Evolutionary conservation across 1,139 yeast species (phyloP), one percentile per base, ranked within the genome.

Genomic region (Candida tetrigidarum): DNA sequence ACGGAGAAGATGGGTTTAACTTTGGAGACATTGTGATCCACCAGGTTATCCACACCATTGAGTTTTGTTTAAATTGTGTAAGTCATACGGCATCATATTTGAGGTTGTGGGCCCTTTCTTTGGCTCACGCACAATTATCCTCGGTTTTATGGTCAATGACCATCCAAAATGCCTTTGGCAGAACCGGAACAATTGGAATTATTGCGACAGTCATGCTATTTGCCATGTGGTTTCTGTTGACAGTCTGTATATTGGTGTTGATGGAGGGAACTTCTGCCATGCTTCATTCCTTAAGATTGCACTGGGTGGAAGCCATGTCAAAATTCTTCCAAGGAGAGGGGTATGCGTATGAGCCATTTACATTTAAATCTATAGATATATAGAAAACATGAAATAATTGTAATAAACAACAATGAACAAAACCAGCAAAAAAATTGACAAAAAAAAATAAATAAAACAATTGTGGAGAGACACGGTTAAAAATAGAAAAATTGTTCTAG

Each of bases 251-350:
- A 48, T 78, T 95, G 63, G 98, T 95, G 42, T 76, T 91, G 49
- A 93, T 95, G 99, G 99, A 95, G 68, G 99, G 99, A 43, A 95
- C 99, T 0, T 88, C 96, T 35, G 99, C 99, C 23, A 95, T 95
- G 99, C 78, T 95, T 59, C 99, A 95, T 68, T 88, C 97, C 20
- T 78, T 95, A 58, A 87, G 99, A 67, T 74, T 93, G 61, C 99
- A 93, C 65, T 93, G 99, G 99, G 99, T 95, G 46, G 99, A 95
- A 69, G 92, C 97, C 26, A 95, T 95, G 98, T 91, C 97, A 41
- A 95, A 95, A 70, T 95, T 89, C 65, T 95, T 93, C 59, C 90
- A 87, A 58, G 99, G 99, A 56, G 98, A 93, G 62, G 99, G 99
- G 43, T 78, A 84, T 50, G 83, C 90, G 1, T 93, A 89, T 63